phyloP scores from a whole-genome alignment of 805 yeast genomes.

The Metschnikowia picachoensis region DNA sequence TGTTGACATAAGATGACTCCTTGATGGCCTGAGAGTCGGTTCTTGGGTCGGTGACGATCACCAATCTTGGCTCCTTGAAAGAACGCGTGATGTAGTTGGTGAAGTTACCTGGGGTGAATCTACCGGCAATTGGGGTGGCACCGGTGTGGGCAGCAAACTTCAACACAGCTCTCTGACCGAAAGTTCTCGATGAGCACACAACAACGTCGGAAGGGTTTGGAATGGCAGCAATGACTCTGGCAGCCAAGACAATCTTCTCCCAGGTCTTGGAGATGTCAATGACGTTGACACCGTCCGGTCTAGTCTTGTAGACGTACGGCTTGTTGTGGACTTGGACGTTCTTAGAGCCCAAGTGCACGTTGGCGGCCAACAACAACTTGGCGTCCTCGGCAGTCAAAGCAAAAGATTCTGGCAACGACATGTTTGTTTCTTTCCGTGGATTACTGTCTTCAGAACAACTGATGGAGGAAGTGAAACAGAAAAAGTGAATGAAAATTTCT shows the following conservation, averaged over 20 bases:
- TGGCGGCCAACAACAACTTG: conserved; percentile 98
- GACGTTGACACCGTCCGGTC: conserved; percentile 99
- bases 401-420: conserved; percentile 86
- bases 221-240: conserved; percentile 98
- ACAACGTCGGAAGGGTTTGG: conserved; percentile 98
- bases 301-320: conserved; percentile 94
- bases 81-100: conserved; percentile 99
- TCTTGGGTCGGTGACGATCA: conserved; percentile 99
- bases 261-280: conserved; percentile 99
- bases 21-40: conserved; percentile 99
- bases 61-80: conserved; percentile 99
- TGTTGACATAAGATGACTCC: conserved; percentile 99
- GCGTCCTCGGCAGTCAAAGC: conserved; percentile 97
- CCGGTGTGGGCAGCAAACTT: conserved; percentile 99
- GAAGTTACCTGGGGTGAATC: conserved; percentile 99
- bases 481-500: conserved; percentile 20
- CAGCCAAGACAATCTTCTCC: conserved; percentile 99
- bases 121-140: conserved; percentile 99
- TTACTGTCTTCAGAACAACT: conserved; percentile 19
- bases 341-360: conserved; percentile 99
- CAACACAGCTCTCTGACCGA: conserved; percentile 99
- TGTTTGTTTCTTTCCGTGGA: conserved; percentile 27
- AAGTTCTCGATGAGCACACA: conserved; percentile 98
- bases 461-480: conserved; percentile 15
- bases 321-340: conserved; percentile 99